Evolutionary conservation across 2,329 filamentous ascomycete species (phyloP), one percentile per base, ranked within the genome.

Genomic region (Monosporascus sp.): DNA sequence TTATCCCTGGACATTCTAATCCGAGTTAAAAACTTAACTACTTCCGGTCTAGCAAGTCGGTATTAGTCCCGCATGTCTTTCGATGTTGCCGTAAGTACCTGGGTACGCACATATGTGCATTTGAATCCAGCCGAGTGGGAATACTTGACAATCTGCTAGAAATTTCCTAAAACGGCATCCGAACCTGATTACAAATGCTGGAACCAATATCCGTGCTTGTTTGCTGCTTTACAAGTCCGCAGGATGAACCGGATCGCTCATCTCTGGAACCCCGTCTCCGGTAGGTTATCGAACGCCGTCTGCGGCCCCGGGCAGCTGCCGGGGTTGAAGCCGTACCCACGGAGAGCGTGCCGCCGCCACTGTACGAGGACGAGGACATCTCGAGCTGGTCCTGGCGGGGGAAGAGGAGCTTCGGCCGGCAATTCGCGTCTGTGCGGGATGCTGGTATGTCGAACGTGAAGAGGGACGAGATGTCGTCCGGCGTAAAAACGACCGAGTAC

Each of bases 361-460:
- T 59, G 51, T 71, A 64, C n/a, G 51, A 63, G 62, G 60, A 77
- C 24, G 47, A 59, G 43, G 70, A 71, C 3, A 67, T 70, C 38
- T 56, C 55, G 7, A 75, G 65, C 56, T 70, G 65, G 16, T 60
- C 55, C 56, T 58, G 61, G 22, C 52, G 55, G 0, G 77, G 77
- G 56, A 79, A 69, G 38, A 74, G 62, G 65, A 80, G 78, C 53
- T 73, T 65, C n/a, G 79, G 62, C 5, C 70, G 75, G 68, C 77
- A 80, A 34, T 68, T 74, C 56, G 73, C 73, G 54, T 72, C 71
- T 38, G 64, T 54, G 48, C 72, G 67, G 3, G 61, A 63, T 3
- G 64, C 57, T 0, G 72, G 71, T 24, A 79, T 66, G 56, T 79
- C 72, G 59, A 79, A 79, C 54, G 71, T 73, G 68, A 78, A 77